Conservation (phyloP, 202 grass and related monocot species). For the Bolboschoenoplectus hybrid region DNA sequence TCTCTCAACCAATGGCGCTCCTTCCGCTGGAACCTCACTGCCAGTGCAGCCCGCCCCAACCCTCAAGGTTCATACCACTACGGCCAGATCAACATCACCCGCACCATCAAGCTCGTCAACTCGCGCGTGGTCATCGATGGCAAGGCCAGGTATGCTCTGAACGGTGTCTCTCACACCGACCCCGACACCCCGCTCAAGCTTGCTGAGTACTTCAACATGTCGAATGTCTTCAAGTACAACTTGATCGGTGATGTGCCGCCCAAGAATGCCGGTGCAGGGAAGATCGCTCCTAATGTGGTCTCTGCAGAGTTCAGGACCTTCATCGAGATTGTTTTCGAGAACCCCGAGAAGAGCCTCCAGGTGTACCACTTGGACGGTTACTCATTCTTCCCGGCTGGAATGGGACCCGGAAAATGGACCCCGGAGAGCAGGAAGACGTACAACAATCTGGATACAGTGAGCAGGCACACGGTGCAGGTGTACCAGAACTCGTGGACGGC, state of each 20-base stretch:
- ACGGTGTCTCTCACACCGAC: slow-evolving; percentile 56
- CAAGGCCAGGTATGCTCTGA: slow-evolving; percentile 50
- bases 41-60: slow-evolving; percentile 68
- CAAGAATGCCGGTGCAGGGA: slow-evolving; percentile 16
- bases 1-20: slow-evolving; percentile 70
- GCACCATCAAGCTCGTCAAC: slow-evolving; percentile 60
- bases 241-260: slow-evolving; percentile 61
- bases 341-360: slow-evolving; percentile 79
- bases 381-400: slow-evolving; percentile 78
- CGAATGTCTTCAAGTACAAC: slow-evolving; percentile 66
- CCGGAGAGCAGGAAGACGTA: slow-evolving; percentile 62
- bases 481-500: slow-evolving; percentile 80
- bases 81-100: slow-evolving; percentile 59
- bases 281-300: slow-evolving; percentile 53
- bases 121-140: slow-evolving; percentile 31
- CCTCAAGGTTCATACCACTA: slow-evolving; percentile 84
- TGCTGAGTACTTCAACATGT: slow-evolving; percentile 51
- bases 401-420: slow-evolving; percentile 82
- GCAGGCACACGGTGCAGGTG: slow-evolving; percentile 88
- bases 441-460: slow-evolving; percentile 81
- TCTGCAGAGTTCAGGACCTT: slow-evolving; percentile 67
- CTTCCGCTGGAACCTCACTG: slow-evolving; percentile 76
- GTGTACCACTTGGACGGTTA: slow-evolving; percentile 79
- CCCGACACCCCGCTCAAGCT: slow-evolving; percentile 56
- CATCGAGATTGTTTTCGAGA: slow-evolving; percentile 90